Percentiles rank a stretch among this genome's conserved stretches.
Evolutionary conservation across 2,329 filamentous ascomycete genomes (phyloP).

Genomic region (Zymoseptoria passerinii): DNA sequence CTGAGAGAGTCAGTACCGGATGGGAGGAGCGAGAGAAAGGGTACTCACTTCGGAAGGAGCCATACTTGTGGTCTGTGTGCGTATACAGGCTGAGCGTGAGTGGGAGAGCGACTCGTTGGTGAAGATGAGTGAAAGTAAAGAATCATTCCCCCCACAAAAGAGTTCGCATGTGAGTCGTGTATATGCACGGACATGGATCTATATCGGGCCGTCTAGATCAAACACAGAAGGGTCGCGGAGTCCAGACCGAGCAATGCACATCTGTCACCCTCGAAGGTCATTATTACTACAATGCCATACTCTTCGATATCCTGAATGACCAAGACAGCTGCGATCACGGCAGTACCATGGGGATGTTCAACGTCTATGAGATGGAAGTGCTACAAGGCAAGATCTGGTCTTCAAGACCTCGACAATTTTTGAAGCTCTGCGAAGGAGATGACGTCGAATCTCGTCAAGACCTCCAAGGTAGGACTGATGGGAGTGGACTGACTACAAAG

Average conservation of each 20-base stretch:
- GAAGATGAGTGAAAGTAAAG: neutral
- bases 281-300: no score
- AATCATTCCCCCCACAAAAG: neutral
- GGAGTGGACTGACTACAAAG: neutral
- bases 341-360: neutral
- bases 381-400: neutral
- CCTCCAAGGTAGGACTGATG: neutral
- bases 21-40: neutral
- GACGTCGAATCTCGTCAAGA: neutral
- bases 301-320: no score
- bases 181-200: no score
- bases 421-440: neutral
- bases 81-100: neutral
- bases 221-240: no score
- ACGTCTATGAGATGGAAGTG: neutral
- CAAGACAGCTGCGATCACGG: no score
- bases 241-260: no score
- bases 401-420: neutral
- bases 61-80: neutral
- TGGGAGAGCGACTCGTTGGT: neutral
- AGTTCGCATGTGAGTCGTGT: no score
- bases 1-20: conserved; percentile 25
- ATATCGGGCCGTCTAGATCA: no score
- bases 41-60: neutral
- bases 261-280: no score